Evolutionary conservation across 2,329 filamentous ascomycete genomes (phyloP), one percentile per base, ranked within the genome.

Genomic region (Leptographium wingfieldii): DNA sequence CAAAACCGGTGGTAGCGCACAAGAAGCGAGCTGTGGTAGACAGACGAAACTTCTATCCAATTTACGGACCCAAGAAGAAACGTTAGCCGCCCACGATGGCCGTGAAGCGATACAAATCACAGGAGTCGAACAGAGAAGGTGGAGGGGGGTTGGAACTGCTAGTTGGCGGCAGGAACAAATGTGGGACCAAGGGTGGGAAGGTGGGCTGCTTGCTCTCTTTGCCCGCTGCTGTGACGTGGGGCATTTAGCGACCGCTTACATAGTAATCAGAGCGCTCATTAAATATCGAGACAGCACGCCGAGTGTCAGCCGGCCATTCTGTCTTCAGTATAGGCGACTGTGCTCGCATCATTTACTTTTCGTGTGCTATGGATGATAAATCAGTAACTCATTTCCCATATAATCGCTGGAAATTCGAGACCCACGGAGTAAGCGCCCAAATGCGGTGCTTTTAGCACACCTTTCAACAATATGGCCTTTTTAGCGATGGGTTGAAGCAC

Each of bases 161-260:
- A 46, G 54, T 49, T 43, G 25, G 55, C 55, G 27, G 54, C 27
- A 29, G 54, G 25, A 46, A 38, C 38, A 56, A 29, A 56, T 31
- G 49, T 52, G 52, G 52, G 29, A 22, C 31, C 31, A 2, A 53
- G 38, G 33, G 11, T 27, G 22, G 33, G 48, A 57, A 55, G 59
- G 59, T 57, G 48, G 58, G 55, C 38, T 60, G 56, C 29, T n/a
- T 60, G 56, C n/a, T n/a, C 38, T 22, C 35, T 46, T 54, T 54
- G 22, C n/a, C 54, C 59, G 25, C 48, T 60, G 59, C 27, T 60
- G 59, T n/a, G 49, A 51, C 58, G 54, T 56, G 58, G 58, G 58
- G 58, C 54, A 29, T 4, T 54, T 33, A 16, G 22, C 16, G 43
- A 46, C 43, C 19, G 43, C 19, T 46, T 16, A n/a, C 43, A 46